Conservation (phyloP, 768 basidiomycete genomes). For the Mycena haematopus region DNA sequence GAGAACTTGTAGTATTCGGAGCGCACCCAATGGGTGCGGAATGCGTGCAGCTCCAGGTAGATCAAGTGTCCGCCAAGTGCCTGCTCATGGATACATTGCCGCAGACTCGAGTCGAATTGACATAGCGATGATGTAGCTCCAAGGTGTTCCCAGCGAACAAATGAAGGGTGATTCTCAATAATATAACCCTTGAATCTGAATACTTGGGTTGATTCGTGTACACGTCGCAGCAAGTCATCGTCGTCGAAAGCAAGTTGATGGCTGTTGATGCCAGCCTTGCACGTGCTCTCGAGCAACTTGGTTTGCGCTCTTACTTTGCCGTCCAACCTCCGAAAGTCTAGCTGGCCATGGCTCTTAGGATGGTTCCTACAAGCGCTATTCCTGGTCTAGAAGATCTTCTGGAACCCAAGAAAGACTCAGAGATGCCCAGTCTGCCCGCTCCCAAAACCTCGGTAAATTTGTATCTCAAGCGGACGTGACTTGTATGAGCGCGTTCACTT, state of each 20-base stretch:
- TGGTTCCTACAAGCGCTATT: conserved; percentile 7
- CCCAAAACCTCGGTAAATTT: conserved; percentile 22
- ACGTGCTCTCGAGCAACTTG: too few relatives aligned
- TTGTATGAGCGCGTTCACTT: conserved; percentile 8
- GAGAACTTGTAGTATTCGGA: not conserved
- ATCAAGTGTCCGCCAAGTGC: conserved; percentile 14
- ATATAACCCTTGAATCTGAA: too few relatives aligned
- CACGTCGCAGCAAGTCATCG: too few relatives aligned
- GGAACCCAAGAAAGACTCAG: conserved; percentile 19
- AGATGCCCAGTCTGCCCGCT: conserved; percentile 9
- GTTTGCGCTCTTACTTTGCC: too few relatives aligned
- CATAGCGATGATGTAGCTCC: too few relatives aligned
- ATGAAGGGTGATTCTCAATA: too few relatives aligned
- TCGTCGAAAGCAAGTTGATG: too few relatives aligned
- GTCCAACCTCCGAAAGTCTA: not conserved
- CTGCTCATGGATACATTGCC: conserved; percentile 11
- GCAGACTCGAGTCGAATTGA: conserved; percentile 11
- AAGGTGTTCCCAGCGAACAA: too few relatives aligned
- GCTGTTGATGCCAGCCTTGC: too few relatives aligned
- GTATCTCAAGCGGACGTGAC: not conserved
- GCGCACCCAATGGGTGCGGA: not conserved
- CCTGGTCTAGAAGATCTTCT: conserved; percentile 25
- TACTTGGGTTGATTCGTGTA: too few relatives aligned
- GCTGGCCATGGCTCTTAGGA: conserved; percentile 17
- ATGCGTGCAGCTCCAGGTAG: not conserved